Base-by-base conservation (phyloP, 345 rosid species). In the Citrus maxima region DNA sequence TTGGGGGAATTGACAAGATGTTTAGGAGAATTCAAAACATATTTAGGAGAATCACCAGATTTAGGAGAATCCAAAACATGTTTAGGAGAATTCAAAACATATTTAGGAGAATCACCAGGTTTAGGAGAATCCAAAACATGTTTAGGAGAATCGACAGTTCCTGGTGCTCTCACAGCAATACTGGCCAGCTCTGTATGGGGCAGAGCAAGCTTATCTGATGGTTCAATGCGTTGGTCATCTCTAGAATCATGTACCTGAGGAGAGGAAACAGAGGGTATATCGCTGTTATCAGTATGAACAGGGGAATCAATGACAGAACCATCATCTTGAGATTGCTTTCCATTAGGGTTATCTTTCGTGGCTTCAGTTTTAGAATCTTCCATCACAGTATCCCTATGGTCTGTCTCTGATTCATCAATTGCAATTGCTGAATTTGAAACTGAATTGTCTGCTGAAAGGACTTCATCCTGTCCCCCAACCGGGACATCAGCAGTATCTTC, bases 181-280 rank as follows among this genome's bases (percentile, higher is more conserved):
- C 72, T 38, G 62, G 74, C 74, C 38, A 82, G 74, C 80, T 81
- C 89, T 63, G 78, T 76, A 24, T 35, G 80, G 73, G 90, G 88
- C 72, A 89, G 78, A 70, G 61, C 67, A 84, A 79, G 67, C 40
- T 86, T 76, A 78, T 42, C 56, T 10, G 74, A 49, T 77, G 75
- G 82, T 27, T 34, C 54, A 65, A 40, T 64, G 27, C 54, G 21
- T 38, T 56, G 72, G 30, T 73, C 82, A 51, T 60, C 68, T 51
- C 38, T 67, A 62, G 83, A 66, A 54, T 68, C 76, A 51, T 55
- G 49, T 18, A 35, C 75, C 49, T n/a, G 63, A 54, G 78, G 66
- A 34, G 51, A 55, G 34, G 56, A 62, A 64, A 77, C 51, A 64
- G 65, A 60, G 70, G 85, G 78, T 49, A 58, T 9, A 38, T 56